Evolutionary conservation across 1,284 basidiomycete genomes (phyloP), one percentile per base, ranked within the genome.

Genomic region (Pyrrhoderma lamaoense): DNA sequence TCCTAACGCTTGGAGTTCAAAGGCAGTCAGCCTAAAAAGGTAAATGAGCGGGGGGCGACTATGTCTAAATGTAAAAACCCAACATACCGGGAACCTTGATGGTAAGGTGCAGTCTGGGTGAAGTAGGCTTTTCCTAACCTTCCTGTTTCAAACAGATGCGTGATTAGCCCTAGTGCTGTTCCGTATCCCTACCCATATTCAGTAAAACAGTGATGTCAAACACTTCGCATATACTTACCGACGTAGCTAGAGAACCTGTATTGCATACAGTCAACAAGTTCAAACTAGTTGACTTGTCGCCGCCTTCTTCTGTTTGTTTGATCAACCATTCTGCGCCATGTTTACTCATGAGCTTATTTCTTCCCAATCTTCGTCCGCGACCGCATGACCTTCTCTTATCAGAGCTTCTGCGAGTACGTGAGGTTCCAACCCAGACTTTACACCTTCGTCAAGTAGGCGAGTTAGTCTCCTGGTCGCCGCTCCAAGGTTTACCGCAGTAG

Each of bases 191-290:
- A 56, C 27, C 31, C 23, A 51, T 22, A 5, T 53, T 56, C 2
- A 34, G 27, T 46, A 53, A 21, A 47, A 49, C 11, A 19, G n/a
- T 37, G 23, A 40, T 22, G 21, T 21, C 39, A 38, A 36, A 42
- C 39, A 16, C 14, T 7, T 39, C 42, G 13, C 38, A 51, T 42
- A 38, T 44, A 70, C 84, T 55, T 58, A 92, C 90, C 37, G 90
- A 93, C 16, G 92, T 95, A 1, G 93, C 93, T 55, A 96, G 73
- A 22, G 87, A 90, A 16, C 93, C 93, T 16, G 93, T 95, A 67
- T 96, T 96, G 72, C 93, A 96, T n/a, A 95, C 90, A 3, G 92
- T 95, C 65, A 95, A 71, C 22, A 94, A 78, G 62, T 89, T 90
- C 52, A 94, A 65, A 49, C 67, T 69, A 54, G 70, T 68, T 48